A percentile compares a stretch with the other conserved stretches of the same genome.
Evolutionary conservation across 495 filamentous ascomycete species (phyloP).

Genomic region (Penicillium soppii): DNA sequence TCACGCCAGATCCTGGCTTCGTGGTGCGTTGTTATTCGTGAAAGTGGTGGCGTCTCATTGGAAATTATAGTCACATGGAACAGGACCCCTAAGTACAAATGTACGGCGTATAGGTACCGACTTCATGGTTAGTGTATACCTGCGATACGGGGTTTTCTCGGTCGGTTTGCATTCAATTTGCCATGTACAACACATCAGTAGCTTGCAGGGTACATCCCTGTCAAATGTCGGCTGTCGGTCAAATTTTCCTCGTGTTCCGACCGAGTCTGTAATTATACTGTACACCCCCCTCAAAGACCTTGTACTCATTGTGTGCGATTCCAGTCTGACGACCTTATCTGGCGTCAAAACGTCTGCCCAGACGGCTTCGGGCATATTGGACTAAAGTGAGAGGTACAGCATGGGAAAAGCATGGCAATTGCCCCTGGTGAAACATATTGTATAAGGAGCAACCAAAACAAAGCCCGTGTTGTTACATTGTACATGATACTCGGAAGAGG

Average conservation of each 20-base stretch:
- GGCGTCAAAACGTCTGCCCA: slow-evolving; percentile 12
- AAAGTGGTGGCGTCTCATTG: slow-evolving; percentile 3
- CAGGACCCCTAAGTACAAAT: no score
- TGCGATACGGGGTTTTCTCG: background rate
- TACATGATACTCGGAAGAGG: no score
- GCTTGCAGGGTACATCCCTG: slow-evolving; percentile 8
- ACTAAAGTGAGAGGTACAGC: background rate
- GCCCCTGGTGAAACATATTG: slow-evolving; percentile 15
- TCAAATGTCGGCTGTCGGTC: background rate
- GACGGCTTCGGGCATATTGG: slow-evolving; percentile 9
- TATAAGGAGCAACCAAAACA: background rate
- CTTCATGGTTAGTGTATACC: background rate
- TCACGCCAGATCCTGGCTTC: slow-evolving; percentile 14
- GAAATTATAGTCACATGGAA: slow-evolving; percentile 4
- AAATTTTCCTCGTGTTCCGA: slow-evolving; percentile 6
- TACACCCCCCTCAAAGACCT: slow-evolving; percentile 10
- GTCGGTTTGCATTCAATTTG: background rate
- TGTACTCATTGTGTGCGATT: slow-evolving; percentile 5
- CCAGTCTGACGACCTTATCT: slow-evolving; percentile 13
- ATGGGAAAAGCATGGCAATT: slow-evolving; percentile 9
- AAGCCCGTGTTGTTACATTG: background rate
- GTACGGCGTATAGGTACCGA: background rate
- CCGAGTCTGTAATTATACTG: slow-evolving; percentile 2
- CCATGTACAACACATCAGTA: slow-evolving; percentile 12
- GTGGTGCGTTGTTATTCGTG: slow-evolving; percentile 22